A percentile compares a stretch with the other conserved stretches of the same genome.
Conservation (phyloP, 106 monocot genomes). For the Acorus gramineus region DNA sequence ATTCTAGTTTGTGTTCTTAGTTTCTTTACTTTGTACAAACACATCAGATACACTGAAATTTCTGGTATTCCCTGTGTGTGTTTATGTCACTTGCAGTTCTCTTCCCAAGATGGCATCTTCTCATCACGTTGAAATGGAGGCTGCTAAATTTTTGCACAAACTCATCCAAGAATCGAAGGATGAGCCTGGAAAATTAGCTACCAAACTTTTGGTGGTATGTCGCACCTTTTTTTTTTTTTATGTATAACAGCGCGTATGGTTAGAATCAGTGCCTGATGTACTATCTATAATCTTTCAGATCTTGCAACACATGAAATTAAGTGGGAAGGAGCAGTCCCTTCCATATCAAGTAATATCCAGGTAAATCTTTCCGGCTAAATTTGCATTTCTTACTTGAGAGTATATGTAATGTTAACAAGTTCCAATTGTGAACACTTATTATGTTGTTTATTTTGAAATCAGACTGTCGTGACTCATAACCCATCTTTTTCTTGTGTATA, state of each 20-base stretch:
- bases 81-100: not conserved
- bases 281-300: slow-evolving; percentile 33
- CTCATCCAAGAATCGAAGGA: slow-evolving; percentile 97
- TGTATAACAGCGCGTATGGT: not conserved
- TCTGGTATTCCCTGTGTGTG: too few relatives aligned
- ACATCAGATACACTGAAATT: too few relatives aligned
- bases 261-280: slow-evolving; percentile 1
- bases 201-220: slow-evolving; percentile 85
- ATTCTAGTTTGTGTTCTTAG: too few relatives aligned
- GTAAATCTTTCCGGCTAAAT: slow-evolving; percentile 7
- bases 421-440: too few relatives aligned
- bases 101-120: slow-evolving; percentile 51
- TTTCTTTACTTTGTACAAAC: too few relatives aligned
- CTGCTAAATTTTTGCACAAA: slow-evolving; percentile 89
- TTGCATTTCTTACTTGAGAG: not conserved
- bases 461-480: too few relatives aligned
- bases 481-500: too few relatives aligned
- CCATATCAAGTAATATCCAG: slow-evolving; percentile 84
- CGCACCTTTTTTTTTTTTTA: not conserved
- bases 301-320: slow-evolving; percentile 72
- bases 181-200: slow-evolving; percentile 88
- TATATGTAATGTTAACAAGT: too few relatives aligned
- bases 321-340: slow-evolving; percentile 72
- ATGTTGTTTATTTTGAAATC: too few relatives aligned
- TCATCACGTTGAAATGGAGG: slow-evolving; percentile 88